phyloP scores from a whole-genome alignment of 495 filamentous ascomycete genomes.

The Daldinia bambusicola region DNA sequence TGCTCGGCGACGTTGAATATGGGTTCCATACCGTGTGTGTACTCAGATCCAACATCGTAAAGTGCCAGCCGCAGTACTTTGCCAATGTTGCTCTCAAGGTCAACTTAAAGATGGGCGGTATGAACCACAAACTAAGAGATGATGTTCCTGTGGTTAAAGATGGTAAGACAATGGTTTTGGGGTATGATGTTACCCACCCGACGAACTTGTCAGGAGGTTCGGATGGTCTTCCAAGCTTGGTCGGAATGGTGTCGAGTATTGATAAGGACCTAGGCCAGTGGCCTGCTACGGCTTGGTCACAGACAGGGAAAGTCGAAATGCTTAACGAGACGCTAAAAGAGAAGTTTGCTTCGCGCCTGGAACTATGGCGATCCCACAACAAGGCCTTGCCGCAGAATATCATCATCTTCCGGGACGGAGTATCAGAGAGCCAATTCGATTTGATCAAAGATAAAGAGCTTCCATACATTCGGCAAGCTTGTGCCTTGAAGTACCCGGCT shows the following conservation, averaged over 20 bases:
- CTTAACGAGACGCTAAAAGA: conserved; percentile 64
- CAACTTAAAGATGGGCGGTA: conserved; percentile 86
- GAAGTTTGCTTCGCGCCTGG: conserved; percentile 69
- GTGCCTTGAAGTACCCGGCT: conserved; percentile 64
- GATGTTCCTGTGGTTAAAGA: conserved; percentile 66
- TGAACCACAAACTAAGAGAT: conserved; percentile 70
- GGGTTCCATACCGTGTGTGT: conserved; percentile 75
- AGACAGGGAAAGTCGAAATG: conserved; percentile 66
- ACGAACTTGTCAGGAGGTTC: conserved; percentile 71
- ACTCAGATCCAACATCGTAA: conserved; percentile 62
- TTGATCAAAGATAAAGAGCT: conserved; percentile 66
- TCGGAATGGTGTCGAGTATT: conserved; percentile 76
- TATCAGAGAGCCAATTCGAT: conserved; percentile 85
- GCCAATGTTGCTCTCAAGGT: conserved; percentile 84
- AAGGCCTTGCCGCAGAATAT: conserved; percentile 73
- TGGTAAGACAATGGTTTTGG: conserved; percentile 77
- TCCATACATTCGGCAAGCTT: conserved; percentile 63
- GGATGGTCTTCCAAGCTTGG: conserved; percentile 69
- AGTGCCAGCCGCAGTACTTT: conserved; percentile 62
- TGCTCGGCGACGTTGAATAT: conserved; percentile 67
- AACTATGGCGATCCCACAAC: conserved; percentile 67
- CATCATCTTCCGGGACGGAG: conserved; percentile 89
- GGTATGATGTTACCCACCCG: conserved; percentile 90
- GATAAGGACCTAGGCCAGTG: conserved; percentile 73
- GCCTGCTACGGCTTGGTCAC: conserved; percentile 70